A percentile compares a stretch with the other conserved stretches of the same genome.
phyloP scores from a whole-genome alignment of 371 early-diverging fungal species.

The Sporodiniella umbellata region DNA sequence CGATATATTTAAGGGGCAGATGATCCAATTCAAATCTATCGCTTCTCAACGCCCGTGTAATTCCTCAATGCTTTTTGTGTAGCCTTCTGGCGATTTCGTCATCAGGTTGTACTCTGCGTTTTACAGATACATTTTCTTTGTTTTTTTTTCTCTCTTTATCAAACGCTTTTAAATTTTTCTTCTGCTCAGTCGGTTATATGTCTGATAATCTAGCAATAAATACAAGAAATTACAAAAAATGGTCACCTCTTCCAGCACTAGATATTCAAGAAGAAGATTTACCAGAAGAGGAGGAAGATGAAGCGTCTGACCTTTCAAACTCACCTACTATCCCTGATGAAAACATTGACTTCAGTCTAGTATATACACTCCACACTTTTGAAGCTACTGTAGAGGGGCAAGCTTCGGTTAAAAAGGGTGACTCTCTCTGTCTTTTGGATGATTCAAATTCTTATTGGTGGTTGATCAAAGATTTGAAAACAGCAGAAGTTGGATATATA shows the following conservation, averaged over 20 bases:
- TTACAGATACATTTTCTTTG: not conserved
- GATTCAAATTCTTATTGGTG: constrained; percentile 94
- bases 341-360: constrained; percentile 39
- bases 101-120: not conserved
- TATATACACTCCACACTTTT: constrained; percentile 89
- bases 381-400: constrained; percentile 90
- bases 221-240: not conserved
- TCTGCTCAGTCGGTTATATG: not conserved
- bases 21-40: too few relatives aligned
- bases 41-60: too few relatives aligned
- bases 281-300: constrained; percentile 16
- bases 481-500: constrained; percentile 86
- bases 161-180: not conserved
- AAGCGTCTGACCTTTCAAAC: constrained; percentile 16
- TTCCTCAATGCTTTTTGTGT: too few relatives aligned
- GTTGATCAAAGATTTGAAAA: constrained; percentile 81
- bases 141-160: not conserved
- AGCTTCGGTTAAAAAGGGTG: constrained; percentile 82
- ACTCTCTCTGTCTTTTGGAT: constrained; percentile 80
- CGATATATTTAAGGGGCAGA: too few relatives aligned
- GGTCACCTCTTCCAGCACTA: not conserved
- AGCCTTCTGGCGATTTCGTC: not conserved
- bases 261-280: constrained; percentile 11
- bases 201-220: not conserved
- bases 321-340: constrained; percentile 29